Evolutionary conservation across 1,284 basidiomycete species (phyloP).

Genomic region (Leucoagaricus sp.): DNA sequence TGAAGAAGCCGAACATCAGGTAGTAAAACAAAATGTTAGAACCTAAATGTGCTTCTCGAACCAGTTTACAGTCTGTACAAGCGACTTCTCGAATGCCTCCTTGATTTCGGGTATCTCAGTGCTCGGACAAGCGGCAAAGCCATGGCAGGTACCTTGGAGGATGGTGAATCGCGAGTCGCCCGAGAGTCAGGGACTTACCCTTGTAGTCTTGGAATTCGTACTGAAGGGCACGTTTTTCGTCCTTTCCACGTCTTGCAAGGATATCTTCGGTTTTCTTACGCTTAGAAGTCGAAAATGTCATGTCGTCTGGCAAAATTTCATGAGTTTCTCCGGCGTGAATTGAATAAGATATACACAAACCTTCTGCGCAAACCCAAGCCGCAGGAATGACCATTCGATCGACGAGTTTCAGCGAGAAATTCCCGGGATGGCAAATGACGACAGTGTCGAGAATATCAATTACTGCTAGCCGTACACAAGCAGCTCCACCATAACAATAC

Average conservation of each 20-base stretch:
- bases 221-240: constrained; percentile 43
- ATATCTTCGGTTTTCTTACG: constrained; percentile 10
- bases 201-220: constrained; percentile 60
- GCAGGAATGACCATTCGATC: constrained; percentile 52
- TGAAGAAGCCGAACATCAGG: neutral
- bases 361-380: constrained; percentile 59
- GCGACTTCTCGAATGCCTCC: constrained; percentile 50
- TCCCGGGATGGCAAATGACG: constrained; percentile 60
- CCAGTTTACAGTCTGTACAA: constrained; percentile 48
- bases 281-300: constrained; percentile 5
- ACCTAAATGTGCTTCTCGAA: constrained; percentile 36
- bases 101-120: constrained; percentile 46
- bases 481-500: constrained; percentile 63
- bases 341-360: too few species aligned
- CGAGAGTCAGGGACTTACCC: constrained; percentile 33
- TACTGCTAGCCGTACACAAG: constrained; percentile 41
- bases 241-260: constrained; percentile 30
- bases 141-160: constrained; percentile 53
- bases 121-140: constrained; percentile 56
- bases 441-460: constrained; percentile 45
- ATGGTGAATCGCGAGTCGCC: neutral
- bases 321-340: too few species aligned
- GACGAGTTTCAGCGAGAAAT: constrained; percentile 38
- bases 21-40: neutral
- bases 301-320: too few species aligned